phyloP scores from a whole-genome alignment of 371 early-diverging fungal species.

The Nematocida sp. region DNA sequence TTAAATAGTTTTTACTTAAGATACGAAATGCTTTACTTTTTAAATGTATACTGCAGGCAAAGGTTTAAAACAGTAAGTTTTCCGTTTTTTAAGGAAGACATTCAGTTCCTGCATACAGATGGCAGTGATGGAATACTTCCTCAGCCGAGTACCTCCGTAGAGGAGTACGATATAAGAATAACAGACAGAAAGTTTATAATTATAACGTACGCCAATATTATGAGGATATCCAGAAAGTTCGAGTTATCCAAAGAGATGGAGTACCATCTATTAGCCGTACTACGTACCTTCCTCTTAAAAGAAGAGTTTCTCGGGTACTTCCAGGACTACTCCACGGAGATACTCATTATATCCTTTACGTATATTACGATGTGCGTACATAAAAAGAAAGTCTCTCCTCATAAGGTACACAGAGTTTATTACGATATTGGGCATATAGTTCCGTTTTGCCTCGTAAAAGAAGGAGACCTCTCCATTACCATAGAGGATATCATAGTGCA shows the following conservation, averaged over 20 bases:
- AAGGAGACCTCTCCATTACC: neutral
- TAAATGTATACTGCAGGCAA: conserved; percentile 34
- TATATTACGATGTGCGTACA: conserved; percentile 14
- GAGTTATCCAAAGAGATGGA: conserved; percentile 4
- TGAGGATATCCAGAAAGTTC: neutral
- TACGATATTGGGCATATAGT: conserved; percentile 27
- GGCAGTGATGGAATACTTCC: neutral
- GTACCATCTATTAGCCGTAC: neutral
- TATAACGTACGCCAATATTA: conserved; percentile 3
- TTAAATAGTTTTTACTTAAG: conserved; percentile 14
- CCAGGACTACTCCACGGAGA: conserved; percentile 41
- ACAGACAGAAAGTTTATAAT: conserved; percentile 45
- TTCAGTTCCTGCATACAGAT: conserved; percentile 6
- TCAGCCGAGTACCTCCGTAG: neutral
- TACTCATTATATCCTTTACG: conserved; percentile 7
- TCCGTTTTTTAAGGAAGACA: conserved; percentile 26
- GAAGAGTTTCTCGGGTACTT: conserved; percentile 46
- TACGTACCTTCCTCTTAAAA: conserved; percentile 26
- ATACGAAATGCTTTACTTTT: conserved; percentile 46
- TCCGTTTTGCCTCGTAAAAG: conserved; percentile 15
- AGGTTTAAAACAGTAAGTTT: neutral
- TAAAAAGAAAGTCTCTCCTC: neutral
- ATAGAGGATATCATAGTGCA: conserved; percentile 30
- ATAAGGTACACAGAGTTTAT: conserved; percentile 6
- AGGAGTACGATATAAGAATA: conserved; percentile 15